Evolutionary conservation across 208 protist genomes (phyloP), one percentile per base, ranked within the genome.

Genomic region (Crithidia sp.): DNA sequence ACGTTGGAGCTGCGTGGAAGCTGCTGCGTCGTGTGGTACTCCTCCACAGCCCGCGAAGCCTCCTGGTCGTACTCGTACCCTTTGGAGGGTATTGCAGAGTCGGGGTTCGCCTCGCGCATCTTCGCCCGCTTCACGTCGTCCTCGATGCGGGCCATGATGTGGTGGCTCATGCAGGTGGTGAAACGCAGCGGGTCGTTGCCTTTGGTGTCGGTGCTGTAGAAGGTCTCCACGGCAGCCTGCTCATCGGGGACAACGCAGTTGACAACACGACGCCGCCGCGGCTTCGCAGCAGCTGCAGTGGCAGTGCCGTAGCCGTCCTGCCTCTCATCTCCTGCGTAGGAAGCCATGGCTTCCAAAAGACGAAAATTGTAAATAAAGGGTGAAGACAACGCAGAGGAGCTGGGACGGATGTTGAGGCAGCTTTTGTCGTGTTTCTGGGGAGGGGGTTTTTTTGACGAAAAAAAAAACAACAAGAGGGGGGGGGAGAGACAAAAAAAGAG

Each of bases 151-250:
- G 81, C 76, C 10, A 81, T 74, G 2, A 92, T 69, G 81, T 92
- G 87, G 19, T 82, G 62, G 58, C 85, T 77, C 80, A 84, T 87
- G 71, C 84, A 89, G 19, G 79, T 64, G 0, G 87, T 92, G 43
- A 67, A 82, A 40, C 56, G 67, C 17, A 64, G 19, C 7, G 53
- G 41, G 45, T 67, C 49, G 59, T 49, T 55, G 10, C 0, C 17
- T 9, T 63, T 52, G 5, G 52, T 0, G 28, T 61, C 53, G 12
- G 37, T 44, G 3, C 19, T 49, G 65, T 74, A 72, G 62, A 50
- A 58, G 36, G 19, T 73, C 12, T 64, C 16, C 40, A 71, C 60
- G 17, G 37, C 54, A 5, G 52, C 67, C 19, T 64, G 57, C 13
- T 67, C 61, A 7, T 65, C 57, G 4, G 61, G 60, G 1, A 50